phyloP scores from a whole-genome alignment of 441 rosid genomes.

The Kokia cookei region DNA sequence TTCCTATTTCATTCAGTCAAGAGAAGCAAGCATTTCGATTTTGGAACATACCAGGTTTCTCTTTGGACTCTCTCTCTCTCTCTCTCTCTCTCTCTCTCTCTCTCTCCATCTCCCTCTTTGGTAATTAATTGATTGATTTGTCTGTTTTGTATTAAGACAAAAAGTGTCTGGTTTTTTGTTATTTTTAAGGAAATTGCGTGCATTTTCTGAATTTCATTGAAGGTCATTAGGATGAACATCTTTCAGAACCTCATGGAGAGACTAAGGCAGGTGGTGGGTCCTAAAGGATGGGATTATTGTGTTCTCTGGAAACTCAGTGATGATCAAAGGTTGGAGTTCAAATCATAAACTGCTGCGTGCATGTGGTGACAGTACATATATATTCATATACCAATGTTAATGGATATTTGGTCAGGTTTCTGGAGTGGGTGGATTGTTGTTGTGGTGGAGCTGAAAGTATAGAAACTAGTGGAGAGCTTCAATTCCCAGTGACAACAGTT shows the following conservation, averaged over 20 bases:
- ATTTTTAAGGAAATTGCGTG: background rate
- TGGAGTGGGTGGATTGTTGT: slow-evolving; percentile 83
- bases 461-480: slow-evolving; percentile 34
- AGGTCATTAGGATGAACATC: slow-evolving; percentile 25
- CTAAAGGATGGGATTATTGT: slow-evolving; percentile 74
- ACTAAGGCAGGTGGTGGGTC: slow-evolving; percentile 67
- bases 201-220: background rate
- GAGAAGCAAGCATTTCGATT: slow-evolving; percentile 16
- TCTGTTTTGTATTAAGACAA: too few relatives aligned
- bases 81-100: too few relatives aligned
- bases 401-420: slow-evolving; percentile 28
- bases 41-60: slow-evolving; percentile 9
- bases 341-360: background rate
- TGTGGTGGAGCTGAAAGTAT: slow-evolving; percentile 51
- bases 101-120: too few relatives aligned
- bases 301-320: slow-evolving; percentile 74
- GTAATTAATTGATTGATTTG: too few relatives aligned
- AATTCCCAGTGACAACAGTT: slow-evolving; percentile 32
- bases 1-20: slow-evolving; percentile 20
- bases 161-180: too few relatives aligned
- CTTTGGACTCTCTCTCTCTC: background rate
- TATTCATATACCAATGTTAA: background rate
- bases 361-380: background rate
- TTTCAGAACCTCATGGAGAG: slow-evolving; percentile 51
- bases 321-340: slow-evolving; percentile 60